A percentile compares a stretch with the other conserved stretches of the same genome.
Evolutionary conservation across 805 yeast genomes (phyloP).

Genomic region (Yamadazyma philogaea): DNA sequence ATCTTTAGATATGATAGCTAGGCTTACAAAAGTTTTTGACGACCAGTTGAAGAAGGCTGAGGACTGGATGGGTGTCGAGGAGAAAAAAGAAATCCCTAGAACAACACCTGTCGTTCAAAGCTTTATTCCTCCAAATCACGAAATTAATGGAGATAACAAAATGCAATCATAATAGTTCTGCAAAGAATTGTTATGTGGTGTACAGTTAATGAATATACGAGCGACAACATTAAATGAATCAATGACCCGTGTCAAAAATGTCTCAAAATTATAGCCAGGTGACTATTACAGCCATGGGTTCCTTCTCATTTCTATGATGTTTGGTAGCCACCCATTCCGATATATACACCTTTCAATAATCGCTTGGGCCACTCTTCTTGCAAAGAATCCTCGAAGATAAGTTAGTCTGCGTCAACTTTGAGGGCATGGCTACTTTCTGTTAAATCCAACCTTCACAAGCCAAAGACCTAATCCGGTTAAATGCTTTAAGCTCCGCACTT

Average conservation of each 20-base stretch:
- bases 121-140: neutral
- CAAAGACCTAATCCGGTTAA: neutral
- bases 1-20: constrained; percentile 80
- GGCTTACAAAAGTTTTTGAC: constrained; percentile 79
- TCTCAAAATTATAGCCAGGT: no score
- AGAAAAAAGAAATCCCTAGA: constrained; percentile 17
- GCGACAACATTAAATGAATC: neutral
- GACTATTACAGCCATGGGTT: no score
- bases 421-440: no score
- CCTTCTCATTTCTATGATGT: no score
- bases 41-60: constrained; percentile 85
- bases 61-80: constrained; percentile 62
- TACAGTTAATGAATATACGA: constrained; percentile 8
- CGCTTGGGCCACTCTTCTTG: no score
- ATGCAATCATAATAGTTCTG: constrained; percentile 5
- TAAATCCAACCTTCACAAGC: neutral
- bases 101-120: neutral
- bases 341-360: no score
- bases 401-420: no score
- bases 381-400: no score
- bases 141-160: constrained; percentile 8
- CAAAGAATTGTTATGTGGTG: neutral
- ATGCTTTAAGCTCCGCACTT: constrained; percentile 3
- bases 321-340: no score
- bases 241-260: no score